Conservation (phyloP, 2,329 filamentous ascomycete genomes). For the Intubia oerlemansii region DNA sequence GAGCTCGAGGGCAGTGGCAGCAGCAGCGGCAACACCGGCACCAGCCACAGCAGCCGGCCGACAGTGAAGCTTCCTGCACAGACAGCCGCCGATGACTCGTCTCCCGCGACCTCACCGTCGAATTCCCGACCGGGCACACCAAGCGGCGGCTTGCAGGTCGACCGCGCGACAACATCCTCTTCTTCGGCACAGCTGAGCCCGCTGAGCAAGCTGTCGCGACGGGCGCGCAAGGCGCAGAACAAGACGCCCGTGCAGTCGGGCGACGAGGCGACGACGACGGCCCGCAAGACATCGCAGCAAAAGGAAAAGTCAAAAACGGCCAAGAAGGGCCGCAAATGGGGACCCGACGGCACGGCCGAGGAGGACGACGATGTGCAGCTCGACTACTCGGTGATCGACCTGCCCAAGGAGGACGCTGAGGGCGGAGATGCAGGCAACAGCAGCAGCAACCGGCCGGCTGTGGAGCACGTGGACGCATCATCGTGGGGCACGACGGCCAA, state of each 20-base stretch:
- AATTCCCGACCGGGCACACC: conserved; percentile 66
- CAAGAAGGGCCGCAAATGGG: conserved; percentile 86
- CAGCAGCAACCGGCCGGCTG: conserved; percentile 19
- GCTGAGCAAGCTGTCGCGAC: conserved; percentile 55
- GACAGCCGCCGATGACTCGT: conserved; percentile 14
- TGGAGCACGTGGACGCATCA: conserved; percentile 56
- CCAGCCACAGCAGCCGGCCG: background rate
- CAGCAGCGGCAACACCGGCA: background rate
- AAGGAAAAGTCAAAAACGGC: conserved; percentile 24
- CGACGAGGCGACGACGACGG: conserved; percentile 44
- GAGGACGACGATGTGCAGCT: conserved; percentile 63
- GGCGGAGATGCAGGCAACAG: conserved; percentile 14
- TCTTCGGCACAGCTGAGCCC: conserved; percentile 58
- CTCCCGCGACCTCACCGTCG: conserved; percentile 37
- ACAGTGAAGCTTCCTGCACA: background rate
- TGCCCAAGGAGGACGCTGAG: conserved; percentile 29
- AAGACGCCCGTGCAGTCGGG: conserved; percentile 47
- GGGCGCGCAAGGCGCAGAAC: conserved; percentile 46
- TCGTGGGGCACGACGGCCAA: conserved; percentile 83
- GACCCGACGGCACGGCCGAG: conserved; percentile 68
- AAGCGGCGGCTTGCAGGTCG: conserved; percentile 35
- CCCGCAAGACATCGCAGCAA: conserved; percentile 37
- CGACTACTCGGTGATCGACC: conserved; percentile 62
- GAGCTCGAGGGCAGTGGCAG: conserved; percentile 47
- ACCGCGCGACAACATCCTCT: background rate